Evolutionary conservation across 805 yeast genomes (phyloP), one percentile per base, ranked within the genome.

Genomic region (Pichia pseudocactophila): DNA sequence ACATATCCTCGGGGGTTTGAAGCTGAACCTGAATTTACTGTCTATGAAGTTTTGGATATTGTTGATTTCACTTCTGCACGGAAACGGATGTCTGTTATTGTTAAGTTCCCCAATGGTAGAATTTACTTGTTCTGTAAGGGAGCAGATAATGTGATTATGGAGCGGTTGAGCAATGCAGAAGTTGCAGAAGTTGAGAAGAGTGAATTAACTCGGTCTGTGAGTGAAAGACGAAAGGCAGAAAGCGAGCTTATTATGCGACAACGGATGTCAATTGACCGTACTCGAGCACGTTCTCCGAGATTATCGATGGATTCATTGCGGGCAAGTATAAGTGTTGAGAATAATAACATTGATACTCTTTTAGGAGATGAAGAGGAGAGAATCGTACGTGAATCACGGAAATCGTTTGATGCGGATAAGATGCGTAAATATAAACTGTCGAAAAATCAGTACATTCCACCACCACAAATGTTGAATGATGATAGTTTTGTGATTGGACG

Each of bases 71-170:
- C 90, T 0, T 85, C 96, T 1, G 67, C 79, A 3, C 76, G 99
- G 55, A 92, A 92, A 63, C 73, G 98, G 56, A 92, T 92, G 99
- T 86, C 97, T 0, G 77, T 85, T n/a, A 59, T 90, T 9, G 80
- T 88, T 1, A 71, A 65, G 46, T 76, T 84, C 51, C 96, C 97
- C 0, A 82, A 84, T 57, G 76, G 76, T 7, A 71, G 82, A 45
- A 71, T 88, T 18, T 76, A 90, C 36, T 56, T 92, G 49, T 66
- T 92, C 34, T 87, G 96, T 63, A 92, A 92, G 63, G 99, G 98
- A 42, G 98, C 99, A 2, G 98, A 92, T 59, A 86, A 86, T 54
- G 73, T 90, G 10, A 85, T 92, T 38, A 59, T 89, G 40, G 95
- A 89, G 40, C 72, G 84, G 44, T 66, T 92, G 45, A 70, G 68